Percentiles rank a stretch among this genome's conserved stretches.
These are phyloP conservation scores for Chernovozyma sophiae-reginae DNA, from an alignment of 1,139 yeast species.

Conservation along the genomic window DNA sequence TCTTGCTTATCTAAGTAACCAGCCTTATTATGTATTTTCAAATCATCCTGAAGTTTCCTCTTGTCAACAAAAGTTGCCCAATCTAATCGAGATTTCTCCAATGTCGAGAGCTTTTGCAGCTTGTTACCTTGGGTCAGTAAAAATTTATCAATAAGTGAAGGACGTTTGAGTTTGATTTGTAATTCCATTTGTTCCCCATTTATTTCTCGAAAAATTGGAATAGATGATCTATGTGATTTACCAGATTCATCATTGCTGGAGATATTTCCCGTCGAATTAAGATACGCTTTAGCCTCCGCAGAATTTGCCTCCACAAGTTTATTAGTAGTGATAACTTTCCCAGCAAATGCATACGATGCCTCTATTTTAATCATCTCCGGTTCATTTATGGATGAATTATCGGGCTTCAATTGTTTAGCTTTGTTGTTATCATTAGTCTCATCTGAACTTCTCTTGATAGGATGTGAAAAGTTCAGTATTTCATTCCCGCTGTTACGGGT, in stretches of 20 bases:
- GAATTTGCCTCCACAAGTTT: conserved; percentile 72
- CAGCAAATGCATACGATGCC: conserved; percentile 85
- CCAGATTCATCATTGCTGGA: conserved; percentile 10
- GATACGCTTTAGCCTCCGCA: conserved; percentile 82
- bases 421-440: not conserved
- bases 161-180: conserved; percentile 54
- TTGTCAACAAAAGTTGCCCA: conserved; percentile 95
- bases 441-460: not conserved
- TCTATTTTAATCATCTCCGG: conserved; percentile 63
- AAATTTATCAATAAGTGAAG: conserved; percentile 68
- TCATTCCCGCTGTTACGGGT: not conserved
- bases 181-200: conserved; percentile 33
- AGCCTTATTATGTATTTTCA: conserved; percentile 68
- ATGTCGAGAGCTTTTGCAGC: conserved; percentile 72
- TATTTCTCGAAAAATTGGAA: conserved; percentile 35
- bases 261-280: conserved; percentile 47
- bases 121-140: conserved; percentile 29
- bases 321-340: conserved; percentile 71
- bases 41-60: conserved; percentile 78
- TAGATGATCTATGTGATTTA: conserved; percentile 19
- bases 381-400: conserved; percentile 13
- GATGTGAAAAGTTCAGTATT: not conserved
- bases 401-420: conserved; percentile 15
- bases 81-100: conserved; percentile 88
- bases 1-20: conserved; percentile 93